Percentiles rank a stretch among this genome's conserved stretches.
phyloP scores from a whole-genome alignment of 2,329 filamentous ascomycete species.

The Aureobasidium sp. region DNA sequence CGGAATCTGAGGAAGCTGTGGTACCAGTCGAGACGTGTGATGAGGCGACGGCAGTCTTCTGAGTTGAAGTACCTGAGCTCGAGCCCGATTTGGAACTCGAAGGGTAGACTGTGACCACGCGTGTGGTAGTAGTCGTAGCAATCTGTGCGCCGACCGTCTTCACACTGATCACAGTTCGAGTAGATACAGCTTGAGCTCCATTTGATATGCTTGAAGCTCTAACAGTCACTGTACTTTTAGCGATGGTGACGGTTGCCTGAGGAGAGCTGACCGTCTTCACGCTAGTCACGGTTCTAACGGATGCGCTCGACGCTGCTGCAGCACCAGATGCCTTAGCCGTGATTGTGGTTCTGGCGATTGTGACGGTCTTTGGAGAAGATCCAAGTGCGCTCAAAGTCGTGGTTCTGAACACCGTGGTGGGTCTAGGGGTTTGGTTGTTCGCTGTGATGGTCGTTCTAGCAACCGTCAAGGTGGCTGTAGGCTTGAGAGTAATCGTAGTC shows the following conservation, averaged over 20 bases:
- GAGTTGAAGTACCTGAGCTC: background rate
- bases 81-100: background rate
- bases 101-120: background rate
- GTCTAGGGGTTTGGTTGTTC: background rate
- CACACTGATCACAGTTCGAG: background rate
- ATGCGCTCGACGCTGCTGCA: background rate
- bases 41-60: background rate
- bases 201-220: background rate
- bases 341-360: background rate
- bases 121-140: background rate
- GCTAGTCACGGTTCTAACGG: background rate
- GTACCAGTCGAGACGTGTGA: background rate
- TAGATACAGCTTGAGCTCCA: background rate
- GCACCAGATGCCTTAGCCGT: background rate
- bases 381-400: background rate
- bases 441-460: constrained; percentile 1
- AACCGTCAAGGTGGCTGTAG: background rate
- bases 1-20: background rate
- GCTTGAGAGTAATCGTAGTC: background rate
- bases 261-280: background rate
- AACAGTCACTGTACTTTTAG: background rate
- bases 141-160: background rate
- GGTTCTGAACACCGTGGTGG: background rate
- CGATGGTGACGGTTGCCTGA: background rate
- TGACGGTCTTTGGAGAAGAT: background rate